Base-by-base conservation (phyloP, 768 basidiomycete genomes). In the Suillus subluteus region DNA sequence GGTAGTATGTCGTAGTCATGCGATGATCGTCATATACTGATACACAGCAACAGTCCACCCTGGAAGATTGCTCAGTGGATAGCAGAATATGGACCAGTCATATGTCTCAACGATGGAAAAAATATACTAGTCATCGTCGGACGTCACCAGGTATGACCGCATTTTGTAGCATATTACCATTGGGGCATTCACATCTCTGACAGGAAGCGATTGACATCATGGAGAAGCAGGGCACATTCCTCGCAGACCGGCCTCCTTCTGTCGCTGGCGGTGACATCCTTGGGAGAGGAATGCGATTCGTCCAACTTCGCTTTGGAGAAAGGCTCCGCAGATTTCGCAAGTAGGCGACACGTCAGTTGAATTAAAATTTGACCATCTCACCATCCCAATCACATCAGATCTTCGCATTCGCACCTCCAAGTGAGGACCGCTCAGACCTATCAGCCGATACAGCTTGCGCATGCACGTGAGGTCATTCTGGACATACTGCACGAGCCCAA, bases 211-310 rank as follows among this genome's bases (percentile, higher is more conserved):
- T 85, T 0, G 85, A 88, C 15, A 82, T 88, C 62, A 81, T 89
- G 84, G 87, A 88, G 73, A 84, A 85, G 67, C 84, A 88, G 67
- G 87, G 87, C 0, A 84, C 83, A 0, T 70, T 70, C 4, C 77
- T 84, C 18, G 82, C 81, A 0, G 87, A 89, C 69, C 73, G 88
- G 48, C 88, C 88, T 1, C 72, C 74, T 8, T 82, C 79, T 16
- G 83, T 88, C 12, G 81, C 86, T 0, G 87, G 84, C 0, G 84
- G 87, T 4, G 86, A 88, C 32, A 86, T 85, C 0, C 78, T 88
- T 0, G 84, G 83, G 0, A 85, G 86, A 1, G 88, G 87, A 0
- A 88, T 88, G 87, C 74, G 87, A 21, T 80, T 84, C 46, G 71
- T 88, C 64, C 74, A 87, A 6, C 83, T 85, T 9, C 81, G 83